Percentiles rank a stretch among this genome's conserved stretches.
Evolutionary conservation across 2,329 filamentous ascomycete genomes (phyloP).

Genomic region (Zasmidium cellare): DNA sequence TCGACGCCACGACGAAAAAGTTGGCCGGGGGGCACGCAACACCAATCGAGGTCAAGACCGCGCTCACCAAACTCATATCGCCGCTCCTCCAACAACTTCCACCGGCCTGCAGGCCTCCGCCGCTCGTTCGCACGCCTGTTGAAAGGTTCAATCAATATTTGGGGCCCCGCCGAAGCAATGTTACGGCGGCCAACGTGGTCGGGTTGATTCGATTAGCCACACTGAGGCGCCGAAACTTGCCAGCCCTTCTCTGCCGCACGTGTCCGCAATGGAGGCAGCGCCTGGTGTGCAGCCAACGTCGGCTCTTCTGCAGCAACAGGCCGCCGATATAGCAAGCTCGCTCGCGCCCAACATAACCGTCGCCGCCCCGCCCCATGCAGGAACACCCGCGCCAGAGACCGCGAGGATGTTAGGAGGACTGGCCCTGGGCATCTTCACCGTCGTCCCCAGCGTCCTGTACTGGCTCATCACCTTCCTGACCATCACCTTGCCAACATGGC

Average conservation of each 20-base stretch:
- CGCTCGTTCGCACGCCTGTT: no score
- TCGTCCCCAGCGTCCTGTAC: constrained; percentile 64
- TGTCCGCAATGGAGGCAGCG: background rate
- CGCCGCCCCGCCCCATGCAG: constrained; percentile 15
- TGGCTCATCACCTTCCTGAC: constrained; percentile 83
- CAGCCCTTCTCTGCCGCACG: background rate
- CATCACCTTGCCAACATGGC: constrained; percentile 82
- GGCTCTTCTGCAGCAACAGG: background rate
- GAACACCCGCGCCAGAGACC: constrained; percentile 20
- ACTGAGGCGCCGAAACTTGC: background rate
- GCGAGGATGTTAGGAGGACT: constrained; percentile 36
- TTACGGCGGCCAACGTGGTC: background rate
- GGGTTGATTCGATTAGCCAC: background rate
- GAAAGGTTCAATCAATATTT: no score
- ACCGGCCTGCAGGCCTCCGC: no score
- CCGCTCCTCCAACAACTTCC: no score
- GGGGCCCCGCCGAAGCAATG: background rate
- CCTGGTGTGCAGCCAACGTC: background rate
- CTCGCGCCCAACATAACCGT: constrained; percentile 6
- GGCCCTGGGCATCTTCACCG: constrained; percentile 35
- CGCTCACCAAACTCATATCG: no score
- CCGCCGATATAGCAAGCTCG: constrained; percentile 5
- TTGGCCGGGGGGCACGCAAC: background rate
- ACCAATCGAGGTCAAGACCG: background rate
- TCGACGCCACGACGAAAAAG: background rate